Evolutionary conservation across 495 filamentous ascomycete species (phyloP).

Genomic region (Parathielavia hyrcaniae): DNA sequence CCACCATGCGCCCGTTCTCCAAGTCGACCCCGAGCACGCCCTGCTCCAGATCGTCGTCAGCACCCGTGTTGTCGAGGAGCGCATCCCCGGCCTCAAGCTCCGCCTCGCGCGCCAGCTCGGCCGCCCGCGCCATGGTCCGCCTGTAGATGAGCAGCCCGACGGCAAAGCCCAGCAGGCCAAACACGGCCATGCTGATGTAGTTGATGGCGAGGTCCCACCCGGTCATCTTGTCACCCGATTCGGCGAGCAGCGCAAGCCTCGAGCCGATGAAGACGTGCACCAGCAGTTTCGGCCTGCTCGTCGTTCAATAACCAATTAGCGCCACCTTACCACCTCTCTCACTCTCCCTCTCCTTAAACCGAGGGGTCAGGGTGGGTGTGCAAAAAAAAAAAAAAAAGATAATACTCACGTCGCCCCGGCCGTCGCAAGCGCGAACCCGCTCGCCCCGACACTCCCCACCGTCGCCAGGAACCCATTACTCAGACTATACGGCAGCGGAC

Average conservation of each 20-base stretch:
- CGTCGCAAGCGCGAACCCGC: slow-evolving; percentile 74
- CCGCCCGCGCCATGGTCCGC: slow-evolving; percentile 74
- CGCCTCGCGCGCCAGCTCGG: slow-evolving; percentile 79
- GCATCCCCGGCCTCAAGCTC: slow-evolving; percentile 35
- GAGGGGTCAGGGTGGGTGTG: too few species aligned
- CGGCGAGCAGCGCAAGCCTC: slow-evolving; percentile 64
- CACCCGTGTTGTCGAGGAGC: slow-evolving; percentile 18
- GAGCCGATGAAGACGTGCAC: slow-evolving; percentile 91
- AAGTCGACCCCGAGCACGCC: slow-evolving; percentile 23
- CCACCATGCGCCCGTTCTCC: slow-evolving; percentile 26
- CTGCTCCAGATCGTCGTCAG: slow-evolving; percentile 10
- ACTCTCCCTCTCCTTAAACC: too few species aligned
- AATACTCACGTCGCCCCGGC: slow-evolving; percentile 47
- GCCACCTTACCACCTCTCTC: too few species aligned
- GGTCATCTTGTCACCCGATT: slow-evolving; percentile 56
- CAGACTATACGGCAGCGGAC: slow-evolving; percentile 88
- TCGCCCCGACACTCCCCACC: slow-evolving; percentile 75
- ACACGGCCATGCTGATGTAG: slow-evolving; percentile 66
- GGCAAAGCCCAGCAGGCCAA: slow-evolving; percentile 62
- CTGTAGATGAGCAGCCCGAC: slow-evolving; percentile 84
- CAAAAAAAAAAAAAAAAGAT: background rate
- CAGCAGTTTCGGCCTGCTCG: slow-evolving; percentile 65
- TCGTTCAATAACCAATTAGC: slow-evolving; percentile 5
- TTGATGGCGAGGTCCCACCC: slow-evolving; percentile 64
- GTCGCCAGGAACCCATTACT: slow-evolving; percentile 93